Percentiles rank a stretch among this genome's conserved stretches.
phyloP scores from a whole-genome alignment of 768 basidiomycete species.

The Fistulinella prunicolor region DNA sequence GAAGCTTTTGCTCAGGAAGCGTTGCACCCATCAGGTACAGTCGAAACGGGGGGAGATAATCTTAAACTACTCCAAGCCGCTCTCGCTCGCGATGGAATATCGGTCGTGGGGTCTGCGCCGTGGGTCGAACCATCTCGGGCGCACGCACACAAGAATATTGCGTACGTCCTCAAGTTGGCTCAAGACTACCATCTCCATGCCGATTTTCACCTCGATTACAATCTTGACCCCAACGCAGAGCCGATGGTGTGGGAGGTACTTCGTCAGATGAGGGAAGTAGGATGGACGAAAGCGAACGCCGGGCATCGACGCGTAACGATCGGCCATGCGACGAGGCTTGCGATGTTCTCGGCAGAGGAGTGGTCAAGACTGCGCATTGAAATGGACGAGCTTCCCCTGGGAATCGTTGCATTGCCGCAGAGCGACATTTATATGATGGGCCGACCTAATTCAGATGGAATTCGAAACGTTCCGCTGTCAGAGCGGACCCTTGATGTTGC shows the following conservation, averaged over 20 bases:
- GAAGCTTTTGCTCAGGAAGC: constrained; percentile 66
- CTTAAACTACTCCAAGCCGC: constrained; percentile 44
- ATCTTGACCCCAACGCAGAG: constrained; percentile 47
- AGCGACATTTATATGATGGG: constrained; percentile 72
- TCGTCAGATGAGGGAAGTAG: constrained; percentile 34
- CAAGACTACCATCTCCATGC: constrained; percentile 36
- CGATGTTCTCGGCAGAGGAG: constrained; percentile 45
- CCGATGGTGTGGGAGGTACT: constrained; percentile 59
- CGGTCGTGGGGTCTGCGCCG: constrained; percentile 60
- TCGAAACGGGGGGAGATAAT: constrained; percentile 42
- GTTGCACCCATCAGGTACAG: constrained; percentile 39
- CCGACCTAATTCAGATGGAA: constrained; percentile 25
- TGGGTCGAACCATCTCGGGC: constrained; percentile 54
- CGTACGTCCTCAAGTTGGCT: constrained; percentile 49
- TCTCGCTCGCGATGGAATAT: constrained; percentile 38
- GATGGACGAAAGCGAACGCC: constrained; percentile 23
- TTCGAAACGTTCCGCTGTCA: constrained; percentile 33
- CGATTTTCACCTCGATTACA: constrained; percentile 71
- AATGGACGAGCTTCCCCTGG: constrained; percentile 42
- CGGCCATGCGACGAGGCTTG: constrained; percentile 59
- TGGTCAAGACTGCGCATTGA: constrained; percentile 43
- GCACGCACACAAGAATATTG: constrained; percentile 52
- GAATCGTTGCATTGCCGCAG: constrained; percentile 57
- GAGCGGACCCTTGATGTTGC: constrained; percentile 58
- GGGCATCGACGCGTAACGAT: constrained; percentile 46